Evolutionary conservation across 345 rosid genomes (phyloP).

Genomic region (Melaleuca alternifolia): DNA sequence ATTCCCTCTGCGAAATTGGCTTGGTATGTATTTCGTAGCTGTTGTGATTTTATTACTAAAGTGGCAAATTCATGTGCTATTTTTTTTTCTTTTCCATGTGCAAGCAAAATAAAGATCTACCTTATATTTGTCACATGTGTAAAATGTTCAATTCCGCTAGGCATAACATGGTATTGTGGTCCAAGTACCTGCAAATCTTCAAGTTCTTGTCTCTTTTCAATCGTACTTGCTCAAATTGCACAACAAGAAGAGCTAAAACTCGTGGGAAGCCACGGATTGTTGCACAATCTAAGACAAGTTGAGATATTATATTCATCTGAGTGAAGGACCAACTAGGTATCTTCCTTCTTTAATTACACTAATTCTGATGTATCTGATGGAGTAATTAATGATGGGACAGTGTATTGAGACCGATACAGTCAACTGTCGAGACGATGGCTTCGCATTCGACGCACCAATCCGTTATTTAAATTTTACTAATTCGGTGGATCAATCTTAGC

Average conservation of each 20-base stretch:
- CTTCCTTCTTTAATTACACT: not conserved
- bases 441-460: not conserved
- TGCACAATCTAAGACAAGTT: not conserved
- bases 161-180: not conserved
- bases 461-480: not conserved
- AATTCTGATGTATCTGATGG: not conserved
- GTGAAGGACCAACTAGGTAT: not conserved
- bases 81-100: not conserved
- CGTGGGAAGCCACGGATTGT: not conserved
- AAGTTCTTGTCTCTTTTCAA: not conserved
- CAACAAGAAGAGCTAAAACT: not conserved
- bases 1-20: not conserved
- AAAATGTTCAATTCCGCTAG: not conserved
- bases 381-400: not conserved
- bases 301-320: not conserved
- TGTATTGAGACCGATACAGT: fast-evolving
- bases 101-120: not conserved
- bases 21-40: not conserved
- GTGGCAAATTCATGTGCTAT: not conserved
- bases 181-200: fast-evolving
- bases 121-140: not conserved
- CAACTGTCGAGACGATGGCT: not conserved
- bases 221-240: not conserved
- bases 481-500: not conserved
- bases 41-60: not conserved